phyloP scores from a whole-genome alignment of 768 basidiomycete genomes.

The Steccherinum ochraceum region DNA sequence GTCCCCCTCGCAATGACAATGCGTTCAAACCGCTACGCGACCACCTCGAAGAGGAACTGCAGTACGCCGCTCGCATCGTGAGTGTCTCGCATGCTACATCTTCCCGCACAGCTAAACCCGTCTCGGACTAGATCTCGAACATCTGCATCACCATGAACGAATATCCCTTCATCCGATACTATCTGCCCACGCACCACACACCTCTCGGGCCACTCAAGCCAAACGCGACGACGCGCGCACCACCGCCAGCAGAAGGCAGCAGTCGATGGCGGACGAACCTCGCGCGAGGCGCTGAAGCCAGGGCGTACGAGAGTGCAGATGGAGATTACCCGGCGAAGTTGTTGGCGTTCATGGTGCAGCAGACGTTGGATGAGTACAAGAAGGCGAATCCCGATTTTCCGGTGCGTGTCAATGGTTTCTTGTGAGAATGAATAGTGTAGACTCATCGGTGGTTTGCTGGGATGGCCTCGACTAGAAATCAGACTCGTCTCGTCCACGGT shows the following conservation, averaged over 20 bases:
- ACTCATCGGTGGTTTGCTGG: not conserved
- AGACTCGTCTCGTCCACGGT: slow-evolving; percentile 55
- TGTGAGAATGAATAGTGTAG: not conserved
- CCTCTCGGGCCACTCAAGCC: slow-evolving; percentile 84
- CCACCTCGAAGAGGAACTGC: slow-evolving; percentile 83
- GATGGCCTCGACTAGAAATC: slow-evolving; percentile 42
- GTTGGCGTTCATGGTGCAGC: slow-evolving; percentile 82
- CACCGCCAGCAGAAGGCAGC: slow-evolving; percentile 53
- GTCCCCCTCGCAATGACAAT: slow-evolving; percentile 71
- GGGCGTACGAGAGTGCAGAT: slow-evolving; percentile 63
- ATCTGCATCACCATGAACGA: slow-evolving; percentile 87
- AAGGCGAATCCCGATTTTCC: slow-evolving; percentile 82
- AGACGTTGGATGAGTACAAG: slow-evolving; percentile 81
- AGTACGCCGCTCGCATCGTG: slow-evolving; percentile 67
- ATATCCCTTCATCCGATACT: slow-evolving; percentile 90
- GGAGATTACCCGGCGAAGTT: slow-evolving; percentile 75
- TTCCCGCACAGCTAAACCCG: not conserved
- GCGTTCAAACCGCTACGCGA: slow-evolving; percentile 60
- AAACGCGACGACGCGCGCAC: slow-evolving; percentile 53
- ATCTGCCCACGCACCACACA: slow-evolving; percentile 72
- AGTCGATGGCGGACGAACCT: slow-evolving; percentile 78
- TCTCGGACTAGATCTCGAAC: slow-evolving; percentile 63
- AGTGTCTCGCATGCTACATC: slow-evolving; percentile 15
- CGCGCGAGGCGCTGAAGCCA: slow-evolving; percentile 63
- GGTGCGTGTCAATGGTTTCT: slow-evolving; percentile 41